These are phyloP conservation scores for Mrakiaceae sp. DNA, from an alignment of 1,284 basidiomycete genomes.

Conservation along the genomic window DNA sequence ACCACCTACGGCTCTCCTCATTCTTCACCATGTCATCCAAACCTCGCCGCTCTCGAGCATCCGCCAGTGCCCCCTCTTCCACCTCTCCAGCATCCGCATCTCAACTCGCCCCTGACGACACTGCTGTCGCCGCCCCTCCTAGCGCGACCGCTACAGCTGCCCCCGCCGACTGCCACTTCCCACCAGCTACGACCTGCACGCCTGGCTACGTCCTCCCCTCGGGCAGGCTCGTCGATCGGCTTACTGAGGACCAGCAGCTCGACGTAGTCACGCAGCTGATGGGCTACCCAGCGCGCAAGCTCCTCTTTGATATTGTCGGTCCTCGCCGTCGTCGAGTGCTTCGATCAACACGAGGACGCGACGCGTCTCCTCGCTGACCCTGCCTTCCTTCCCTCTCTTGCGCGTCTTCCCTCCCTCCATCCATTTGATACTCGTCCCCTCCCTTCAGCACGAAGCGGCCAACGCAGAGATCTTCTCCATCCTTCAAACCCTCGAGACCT, in stretches of 20 bases:
- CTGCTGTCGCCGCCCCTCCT: no score
- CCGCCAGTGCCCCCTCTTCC: no score
- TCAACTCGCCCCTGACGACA: no score
- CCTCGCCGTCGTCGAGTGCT: background rate
- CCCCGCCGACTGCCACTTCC: background rate
- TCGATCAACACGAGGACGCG: no score
- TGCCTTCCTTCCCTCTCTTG: background rate
- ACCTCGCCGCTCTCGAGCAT: no score
- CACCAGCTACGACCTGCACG: slow-evolving; percentile 6
- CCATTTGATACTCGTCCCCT: background rate
- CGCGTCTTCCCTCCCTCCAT: background rate
- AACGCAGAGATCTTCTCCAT: slow-evolving; percentile 16
- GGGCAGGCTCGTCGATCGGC: background rate
- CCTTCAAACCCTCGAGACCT: slow-evolving; percentile 8
- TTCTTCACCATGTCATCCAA: no score
- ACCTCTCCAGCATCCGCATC: no score
- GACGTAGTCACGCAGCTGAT: slow-evolving; percentile 16
- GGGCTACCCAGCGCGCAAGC: slow-evolving; percentile 12
- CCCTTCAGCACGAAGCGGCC: slow-evolving; percentile 14
- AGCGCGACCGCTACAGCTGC: no score
- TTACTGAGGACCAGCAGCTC: slow-evolving; percentile 14
- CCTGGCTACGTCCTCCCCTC: background rate
- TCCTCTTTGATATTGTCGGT: slow-evolving; percentile 16
- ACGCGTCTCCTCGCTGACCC: background rate
- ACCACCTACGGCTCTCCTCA: no score